Percentiles rank a stretch among this genome's conserved stretches.
These are phyloP conservation scores for Lonicera japonica DNA, from an alignment of 129 eudicot genomes.

Conservation along the genomic window DNA sequence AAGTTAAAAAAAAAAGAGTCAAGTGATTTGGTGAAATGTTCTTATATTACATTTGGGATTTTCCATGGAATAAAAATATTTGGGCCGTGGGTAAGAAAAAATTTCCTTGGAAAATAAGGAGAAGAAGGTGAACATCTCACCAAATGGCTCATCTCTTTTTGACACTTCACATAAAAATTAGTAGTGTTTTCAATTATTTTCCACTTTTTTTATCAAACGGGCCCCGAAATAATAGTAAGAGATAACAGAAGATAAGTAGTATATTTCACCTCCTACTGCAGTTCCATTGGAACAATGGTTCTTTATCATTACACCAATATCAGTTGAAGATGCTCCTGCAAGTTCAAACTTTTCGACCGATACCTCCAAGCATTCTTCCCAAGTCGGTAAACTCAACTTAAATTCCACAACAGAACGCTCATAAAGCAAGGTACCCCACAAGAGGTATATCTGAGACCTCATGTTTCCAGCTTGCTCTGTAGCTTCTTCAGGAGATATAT, in stretches of 20 bases:
- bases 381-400: slow-evolving; percentile 61
- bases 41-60: too few relatives aligned
- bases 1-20: too few relatives aligned
- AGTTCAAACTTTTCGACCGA: slow-evolving; percentile 90
- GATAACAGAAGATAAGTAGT: too few relatives aligned
- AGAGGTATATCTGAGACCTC: slow-evolving; percentile 72
- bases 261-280: slow-evolving; percentile 56
- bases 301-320: slow-evolving; percentile 85
- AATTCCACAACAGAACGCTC: slow-evolving; percentile 87
- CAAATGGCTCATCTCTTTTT: neutral
- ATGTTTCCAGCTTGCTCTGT: slow-evolving; percentile 51
- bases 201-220: too few relatives aligned
- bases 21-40: too few relatives aligned
- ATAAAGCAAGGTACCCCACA: slow-evolving; percentile 91
- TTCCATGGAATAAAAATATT: too few relatives aligned
- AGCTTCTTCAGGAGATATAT: slow-evolving; percentile 60
- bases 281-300: slow-evolving; percentile 82
- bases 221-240: too few relatives aligned
- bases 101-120: neutral
- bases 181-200: too few relatives aligned
- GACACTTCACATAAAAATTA: too few relatives aligned
- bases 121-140: neutral
- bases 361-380: slow-evolving; percentile 98
- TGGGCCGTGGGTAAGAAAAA: too few relatives aligned
- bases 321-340: slow-evolving; percentile 80